A percentile compares a stretch with the other conserved stretches of the same genome.
These are phyloP conservation scores for Bjerkandera adusta DNA, from an alignment of 1,284 basidiomycete species.

Conservation along the genomic window DNA sequence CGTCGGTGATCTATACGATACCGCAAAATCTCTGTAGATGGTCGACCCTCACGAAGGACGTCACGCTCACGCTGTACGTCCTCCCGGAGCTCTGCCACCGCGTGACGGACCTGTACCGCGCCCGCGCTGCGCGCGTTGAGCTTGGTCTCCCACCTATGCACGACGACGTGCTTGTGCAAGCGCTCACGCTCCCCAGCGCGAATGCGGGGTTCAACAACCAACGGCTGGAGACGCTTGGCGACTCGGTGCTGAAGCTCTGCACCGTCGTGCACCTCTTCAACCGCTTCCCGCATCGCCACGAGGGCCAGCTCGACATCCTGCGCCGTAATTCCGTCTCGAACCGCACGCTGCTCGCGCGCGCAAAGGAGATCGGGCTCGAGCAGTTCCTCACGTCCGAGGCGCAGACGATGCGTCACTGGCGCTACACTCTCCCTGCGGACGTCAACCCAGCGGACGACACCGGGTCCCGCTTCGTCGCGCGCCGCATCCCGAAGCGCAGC, in stretches of 20 bases:
- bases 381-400: constrained; percentile 60
- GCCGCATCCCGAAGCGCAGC: constrained; percentile 59
- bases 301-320: constrained; percentile 72
- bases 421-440: constrained; percentile 43
- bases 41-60: constrained; percentile 43
- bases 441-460: constrained; percentile 27
- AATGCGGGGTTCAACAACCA: constrained; percentile 72
- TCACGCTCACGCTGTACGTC: constrained; percentile 50
- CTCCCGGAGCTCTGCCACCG: constrained; percentile 68
- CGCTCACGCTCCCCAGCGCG: constrained; percentile 69
- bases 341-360: constrained; percentile 61
- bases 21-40: constrained; percentile 57
- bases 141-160: constrained; percentile 59
- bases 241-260: constrained; percentile 76
- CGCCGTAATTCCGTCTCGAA: constrained; percentile 69
- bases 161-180: constrained; percentile 61
- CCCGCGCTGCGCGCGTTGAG: constrained; percentile 43
- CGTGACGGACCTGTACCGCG: constrained; percentile 63
- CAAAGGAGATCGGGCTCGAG: constrained; percentile 61
- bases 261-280: constrained; percentile 77
- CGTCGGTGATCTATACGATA: constrained; percentile 27
- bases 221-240: constrained; percentile 81
- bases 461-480: constrained; percentile 28
- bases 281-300: constrained; percentile 70
- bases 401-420: constrained; percentile 58